Percentiles rank a stretch among this genome's conserved stretches.
These are phyloP conservation scores for Lyophyllum decastes DNA, from an alignment of 768 basidiomycete genomes.

Conservation along the genomic window DNA sequence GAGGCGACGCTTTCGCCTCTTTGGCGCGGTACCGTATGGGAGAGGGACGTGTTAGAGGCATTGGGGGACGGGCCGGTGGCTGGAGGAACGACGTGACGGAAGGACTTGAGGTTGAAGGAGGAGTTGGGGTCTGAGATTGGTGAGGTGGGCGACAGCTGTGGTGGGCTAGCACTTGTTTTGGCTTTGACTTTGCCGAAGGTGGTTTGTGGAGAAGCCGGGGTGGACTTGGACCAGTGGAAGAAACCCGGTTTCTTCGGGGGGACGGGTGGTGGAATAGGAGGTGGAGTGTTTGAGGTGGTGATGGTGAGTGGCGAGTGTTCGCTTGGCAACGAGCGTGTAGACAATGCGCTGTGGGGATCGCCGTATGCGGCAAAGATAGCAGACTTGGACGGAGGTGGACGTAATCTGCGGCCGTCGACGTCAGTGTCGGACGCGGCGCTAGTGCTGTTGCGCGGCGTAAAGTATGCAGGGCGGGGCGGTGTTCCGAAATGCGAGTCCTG, in stretches of 20 bases:
- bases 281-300: conserved; percentile 2
- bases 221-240: conserved; percentile 44
- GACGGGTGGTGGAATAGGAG: conserved; percentile 17
- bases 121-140: conserved; percentile 16
- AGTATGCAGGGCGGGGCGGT: conserved; percentile 33
- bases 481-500: conserved; percentile 17
- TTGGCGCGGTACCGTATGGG: conserved; percentile 50
- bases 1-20: conserved; percentile 61
- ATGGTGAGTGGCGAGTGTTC: conserved; percentile 22
- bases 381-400: conserved; percentile 64
- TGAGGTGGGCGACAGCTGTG: conserved; percentile 2
- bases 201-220: conserved; percentile 20
- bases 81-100: conserved; percentile 63
- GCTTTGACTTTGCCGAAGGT: conserved; percentile 4
- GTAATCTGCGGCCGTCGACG: conserved; percentile 37
- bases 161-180: conserved; percentile 2
- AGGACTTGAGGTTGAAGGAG: conserved; percentile 76
- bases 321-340: conserved; percentile 65
- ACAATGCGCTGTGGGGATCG: conserved; percentile 51
- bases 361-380: conserved; percentile 63
- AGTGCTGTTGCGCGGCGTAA: conserved; percentile 31
- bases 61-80: conserved; percentile 17
- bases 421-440: conserved; percentile 47
- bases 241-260: conserved; percentile 36
- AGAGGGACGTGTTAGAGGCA: conserved; percentile 28